Evolutionary conservation across 768 basidiomycete species (phyloP).

Genomic region (Jaapia argillacea): DNA sequence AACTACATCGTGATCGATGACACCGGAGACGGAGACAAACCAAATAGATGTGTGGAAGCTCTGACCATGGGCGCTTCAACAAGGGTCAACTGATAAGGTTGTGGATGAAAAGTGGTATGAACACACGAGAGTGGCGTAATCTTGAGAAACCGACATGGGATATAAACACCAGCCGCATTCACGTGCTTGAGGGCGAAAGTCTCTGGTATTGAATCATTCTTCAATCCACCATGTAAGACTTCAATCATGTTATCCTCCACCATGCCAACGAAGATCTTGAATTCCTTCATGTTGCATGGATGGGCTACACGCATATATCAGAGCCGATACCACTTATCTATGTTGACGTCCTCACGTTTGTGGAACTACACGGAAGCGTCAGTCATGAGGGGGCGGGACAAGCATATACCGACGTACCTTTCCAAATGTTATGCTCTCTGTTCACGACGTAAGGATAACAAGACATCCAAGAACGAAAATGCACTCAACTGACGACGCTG

Average conservation of each 20-base stretch:
- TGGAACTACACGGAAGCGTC: slow-evolving; percentile 14
- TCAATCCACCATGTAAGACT: slow-evolving; percentile 50
- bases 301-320: slow-evolving; percentile 40
- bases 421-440: slow-evolving; percentile 72
- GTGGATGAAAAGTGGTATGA: background rate
- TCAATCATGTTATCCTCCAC: slow-evolving; percentile 59
- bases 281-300: slow-evolving; percentile 81
- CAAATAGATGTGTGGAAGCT: slow-evolving; percentile 77
- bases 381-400: slow-evolving; percentile 1
- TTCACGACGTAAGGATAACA: slow-evolving; percentile 4
- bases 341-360: slow-evolving; percentile 18
- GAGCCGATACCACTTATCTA: slow-evolving; percentile 2
- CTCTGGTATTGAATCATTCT: slow-evolving; percentile 57
- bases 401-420: slow-evolving; percentile 39
- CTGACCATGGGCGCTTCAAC: slow-evolving; percentile 34
- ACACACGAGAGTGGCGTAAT: slow-evolving; percentile 68
- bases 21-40: slow-evolving; percentile 57
- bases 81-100: background rate
- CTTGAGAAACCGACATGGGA: slow-evolving; percentile 64
- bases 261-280: slow-evolving; percentile 60
- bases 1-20: slow-evolving; percentile 45
- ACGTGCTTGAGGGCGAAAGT: slow-evolving; percentile 48
- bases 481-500: slow-evolving; percentile 55
- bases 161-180: slow-evolving; percentile 44
- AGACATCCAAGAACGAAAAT: background rate